Conservation (phyloP, 306 rosid species). For the Medicago truncatula region DNA sequence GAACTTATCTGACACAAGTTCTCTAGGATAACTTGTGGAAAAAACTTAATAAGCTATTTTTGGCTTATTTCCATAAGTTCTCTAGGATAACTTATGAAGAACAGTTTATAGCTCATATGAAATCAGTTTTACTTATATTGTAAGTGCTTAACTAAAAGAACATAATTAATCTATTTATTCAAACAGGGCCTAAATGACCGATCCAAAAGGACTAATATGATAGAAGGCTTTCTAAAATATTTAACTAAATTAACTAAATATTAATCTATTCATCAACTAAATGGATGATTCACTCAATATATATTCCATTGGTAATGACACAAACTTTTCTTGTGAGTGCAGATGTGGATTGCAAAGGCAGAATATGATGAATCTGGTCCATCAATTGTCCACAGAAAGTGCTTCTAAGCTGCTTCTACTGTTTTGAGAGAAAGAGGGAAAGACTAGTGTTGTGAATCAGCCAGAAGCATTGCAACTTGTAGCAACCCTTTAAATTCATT, state of each 20-base stretch:
- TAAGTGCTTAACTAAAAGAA: too few relatives aligned
- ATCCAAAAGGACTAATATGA: background rate
- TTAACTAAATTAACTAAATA: background rate
- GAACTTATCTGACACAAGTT: too few relatives aligned
- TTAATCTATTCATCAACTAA: background rate
- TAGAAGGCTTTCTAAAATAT: background rate
- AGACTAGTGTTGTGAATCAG: conserved; percentile 44
- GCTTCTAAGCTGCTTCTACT: conserved; percentile 64
- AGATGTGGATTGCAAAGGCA: conserved; percentile 99
- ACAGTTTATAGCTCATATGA: background rate
- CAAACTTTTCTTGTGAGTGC: conserved; percentile 39
- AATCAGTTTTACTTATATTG: background rate
- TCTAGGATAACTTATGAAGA: background rate
- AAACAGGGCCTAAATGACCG: too few relatives aligned
- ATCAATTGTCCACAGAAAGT: conserved; percentile 96
- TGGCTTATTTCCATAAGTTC: background rate
- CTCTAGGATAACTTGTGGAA: too few relatives aligned
- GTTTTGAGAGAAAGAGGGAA: conserved; percentile 44
- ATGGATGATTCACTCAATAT: background rate
- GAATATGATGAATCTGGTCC: conserved; percentile 99
- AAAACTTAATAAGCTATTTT: too few relatives aligned
- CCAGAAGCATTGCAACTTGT: conserved; percentile 49
- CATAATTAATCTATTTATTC: too few relatives aligned
- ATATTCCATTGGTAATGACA: conserved; percentile 10
- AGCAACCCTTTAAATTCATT: conserved; percentile 46